A percentile compares a stretch with the other conserved stretches of the same genome.
phyloP scores from a whole-genome alignment of 371 early-diverging fungal species.

The Smittium mucronatum region DNA sequence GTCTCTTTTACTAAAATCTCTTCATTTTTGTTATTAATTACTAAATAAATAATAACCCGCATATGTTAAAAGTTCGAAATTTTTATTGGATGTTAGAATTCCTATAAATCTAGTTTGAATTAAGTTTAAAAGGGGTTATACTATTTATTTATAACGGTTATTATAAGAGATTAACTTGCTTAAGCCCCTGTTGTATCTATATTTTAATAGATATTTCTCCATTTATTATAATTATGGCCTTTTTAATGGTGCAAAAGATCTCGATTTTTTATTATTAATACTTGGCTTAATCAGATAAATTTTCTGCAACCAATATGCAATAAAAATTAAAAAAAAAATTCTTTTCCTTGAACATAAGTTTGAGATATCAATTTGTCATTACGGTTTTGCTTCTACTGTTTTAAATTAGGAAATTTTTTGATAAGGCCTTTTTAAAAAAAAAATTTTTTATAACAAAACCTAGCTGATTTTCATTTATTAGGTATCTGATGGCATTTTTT shows the following conservation, averaged over 20 bases:
- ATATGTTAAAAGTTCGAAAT: conserved; percentile 6
- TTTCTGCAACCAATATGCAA: not conserved
- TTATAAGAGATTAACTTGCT: conserved; percentile 14
- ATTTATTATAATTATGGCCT: not conserved
- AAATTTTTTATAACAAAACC: not conserved
- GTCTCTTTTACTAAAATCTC: not conserved
- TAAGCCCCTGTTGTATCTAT: conserved; percentile 11
- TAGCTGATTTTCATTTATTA: conserved; percentile 3
- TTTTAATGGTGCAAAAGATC: not conserved
- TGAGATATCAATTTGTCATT: not conserved
- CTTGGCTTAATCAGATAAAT: not conserved
- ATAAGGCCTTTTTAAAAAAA: not conserved
- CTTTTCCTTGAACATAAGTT: conserved; percentile 6
- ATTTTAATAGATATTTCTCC: not conserved
- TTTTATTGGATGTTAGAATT: not conserved
- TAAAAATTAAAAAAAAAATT: not conserved
- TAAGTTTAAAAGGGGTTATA: conserved; percentile 13
- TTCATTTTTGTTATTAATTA: not conserved
- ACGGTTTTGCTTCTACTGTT: not conserved
- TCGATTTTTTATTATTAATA: not conserved
- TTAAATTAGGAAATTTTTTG: conserved; percentile 1
- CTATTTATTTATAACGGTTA: conserved; percentile 14
- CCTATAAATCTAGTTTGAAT: not conserved
- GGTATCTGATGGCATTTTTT: not conserved
- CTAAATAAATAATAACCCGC: conserved; percentile 14